Conservation (phyloP, 108 stramenopile species). For the Schizochytrium sp. region DNA sequence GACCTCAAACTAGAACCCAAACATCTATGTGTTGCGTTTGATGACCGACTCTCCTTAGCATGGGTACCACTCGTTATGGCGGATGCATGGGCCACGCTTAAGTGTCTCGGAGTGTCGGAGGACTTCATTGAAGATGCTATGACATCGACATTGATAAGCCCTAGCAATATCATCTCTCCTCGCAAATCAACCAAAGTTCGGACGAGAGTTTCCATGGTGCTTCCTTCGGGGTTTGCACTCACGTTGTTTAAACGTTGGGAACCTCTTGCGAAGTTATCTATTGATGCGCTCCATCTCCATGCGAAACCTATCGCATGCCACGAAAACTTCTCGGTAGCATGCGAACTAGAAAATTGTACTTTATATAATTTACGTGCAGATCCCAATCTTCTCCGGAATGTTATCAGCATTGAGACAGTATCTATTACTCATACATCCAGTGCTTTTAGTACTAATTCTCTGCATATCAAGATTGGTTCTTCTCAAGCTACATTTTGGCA, state of each 20-base stretch:
- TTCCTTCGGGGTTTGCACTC: not conserved
- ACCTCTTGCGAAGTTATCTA: not conserved
- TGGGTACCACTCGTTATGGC: conserved; percentile 25
- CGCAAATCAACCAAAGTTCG: not conserved
- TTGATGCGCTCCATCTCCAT: not conserved
- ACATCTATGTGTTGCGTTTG: not conserved
- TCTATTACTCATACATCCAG: not conserved
- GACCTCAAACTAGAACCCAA: not conserved
- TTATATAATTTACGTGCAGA: not conserved
- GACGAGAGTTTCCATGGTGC: not conserved
- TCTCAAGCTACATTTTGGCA: not conserved
- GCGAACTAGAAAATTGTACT: not conserved
- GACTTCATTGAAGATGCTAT: not conserved
- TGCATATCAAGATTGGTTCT: not conserved
- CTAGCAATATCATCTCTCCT: not conserved
- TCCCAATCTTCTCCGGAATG: not conserved
- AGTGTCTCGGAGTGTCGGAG: not conserved
- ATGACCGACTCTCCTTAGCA: not conserved
- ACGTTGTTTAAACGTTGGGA: conserved; percentile 26
- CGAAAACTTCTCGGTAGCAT: not conserved
- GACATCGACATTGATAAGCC: not conserved
- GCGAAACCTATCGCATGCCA: not conserved
- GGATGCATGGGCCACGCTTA: not conserved
- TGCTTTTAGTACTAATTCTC: no score
- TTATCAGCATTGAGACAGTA: not conserved